phyloP scores from a whole-genome alignment of 2,329 filamentous ascomycete species.

The Pseudogymnoascus sp. region DNA sequence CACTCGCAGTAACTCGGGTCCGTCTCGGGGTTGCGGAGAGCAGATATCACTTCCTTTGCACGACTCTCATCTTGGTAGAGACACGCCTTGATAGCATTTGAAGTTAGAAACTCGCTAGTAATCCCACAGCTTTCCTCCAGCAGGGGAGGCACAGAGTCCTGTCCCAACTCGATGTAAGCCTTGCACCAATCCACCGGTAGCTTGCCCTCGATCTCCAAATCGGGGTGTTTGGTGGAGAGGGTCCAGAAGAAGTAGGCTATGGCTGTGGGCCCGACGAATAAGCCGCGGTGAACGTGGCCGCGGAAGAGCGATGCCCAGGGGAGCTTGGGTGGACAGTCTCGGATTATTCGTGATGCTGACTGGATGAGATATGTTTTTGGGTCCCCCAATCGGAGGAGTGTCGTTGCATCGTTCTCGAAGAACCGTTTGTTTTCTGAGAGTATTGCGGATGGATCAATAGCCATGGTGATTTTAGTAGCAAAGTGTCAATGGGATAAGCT shows the following conservation, averaged over 20 bases:
- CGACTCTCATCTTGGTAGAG: conserved; percentile 10
- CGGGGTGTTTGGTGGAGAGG: conserved; percentile 40
- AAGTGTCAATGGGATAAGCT: neutral
- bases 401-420: neutral
- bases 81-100: conserved; percentile 15
- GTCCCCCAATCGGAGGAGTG: conserved; percentile 13
- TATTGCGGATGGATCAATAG: neutral
- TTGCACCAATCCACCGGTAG: conserved; percentile 15
- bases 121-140: conserved; percentile 13
- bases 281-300: conserved; percentile 30
- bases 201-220: conserved; percentile 34
- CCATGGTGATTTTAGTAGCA: neutral
- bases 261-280: conserved; percentile 49
- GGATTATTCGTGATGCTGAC: conserved; percentile 4
- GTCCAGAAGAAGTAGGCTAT: conserved; percentile 51
- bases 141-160: conserved; percentile 1
- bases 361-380: conserved; percentile 15
- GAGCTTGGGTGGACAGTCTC: conserved; percentile 13
- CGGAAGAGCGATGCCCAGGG: conserved; percentile 13
- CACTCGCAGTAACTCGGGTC: conserved; percentile 15
- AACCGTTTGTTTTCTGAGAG: neutral
- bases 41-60: conserved; percentile 12
- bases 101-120: conserved; percentile 17
- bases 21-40: neutral
- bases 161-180: conserved; percentile 15